Conservation (phyloP, 176 grass and related monocot species). For the Carex parvula region DNA sequence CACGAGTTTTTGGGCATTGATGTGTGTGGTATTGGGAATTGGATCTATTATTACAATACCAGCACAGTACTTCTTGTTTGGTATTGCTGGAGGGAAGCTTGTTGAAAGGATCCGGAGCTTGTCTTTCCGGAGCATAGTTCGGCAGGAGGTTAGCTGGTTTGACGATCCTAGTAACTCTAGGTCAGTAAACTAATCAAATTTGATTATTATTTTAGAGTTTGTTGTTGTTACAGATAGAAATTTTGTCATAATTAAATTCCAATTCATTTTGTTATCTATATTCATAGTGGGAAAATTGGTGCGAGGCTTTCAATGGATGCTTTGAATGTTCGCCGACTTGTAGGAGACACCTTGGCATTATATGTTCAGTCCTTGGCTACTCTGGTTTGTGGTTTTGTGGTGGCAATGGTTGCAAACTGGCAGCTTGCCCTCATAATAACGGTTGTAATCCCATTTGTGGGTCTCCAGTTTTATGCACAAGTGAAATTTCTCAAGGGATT, state of each 20-base stretch:
- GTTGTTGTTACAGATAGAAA: neutral
- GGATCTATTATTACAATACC: slow-evolving; percentile 44
- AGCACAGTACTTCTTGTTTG: slow-evolving; percentile 64
- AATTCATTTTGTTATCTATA: slow-evolving; percentile 1
- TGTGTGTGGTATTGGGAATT: slow-evolving; percentile 63
- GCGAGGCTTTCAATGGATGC: slow-evolving; percentile 77
- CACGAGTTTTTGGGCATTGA: slow-evolving; percentile 74
- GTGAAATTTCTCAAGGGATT: slow-evolving; percentile 62
- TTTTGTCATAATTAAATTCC: neutral
- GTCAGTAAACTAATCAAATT: slow-evolving; percentile 29
- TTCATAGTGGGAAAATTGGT: slow-evolving; percentile 66
- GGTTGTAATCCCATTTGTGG: slow-evolving; percentile 60
- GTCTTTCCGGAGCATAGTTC: slow-evolving; percentile 65
- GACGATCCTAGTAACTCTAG: slow-evolving; percentile 80
- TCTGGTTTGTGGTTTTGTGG: slow-evolving; percentile 50
- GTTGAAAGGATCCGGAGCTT: slow-evolving; percentile 64
- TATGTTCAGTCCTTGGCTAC: slow-evolving; percentile 49
- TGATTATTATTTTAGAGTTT: neutral
- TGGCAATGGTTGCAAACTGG: slow-evolving; percentile 71
- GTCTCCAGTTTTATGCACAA: slow-evolving; percentile 47
- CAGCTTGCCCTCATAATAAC: slow-evolving; percentile 58
- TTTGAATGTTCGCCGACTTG: slow-evolving; percentile 58
- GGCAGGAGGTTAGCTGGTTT: slow-evolving; percentile 90
- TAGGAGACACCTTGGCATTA: slow-evolving; percentile 71
- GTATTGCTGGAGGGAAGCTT: slow-evolving; percentile 74